phyloP scores from a whole-genome alignment of 164 flowering plant genomes.

The Liquidambar formosana region DNA sequence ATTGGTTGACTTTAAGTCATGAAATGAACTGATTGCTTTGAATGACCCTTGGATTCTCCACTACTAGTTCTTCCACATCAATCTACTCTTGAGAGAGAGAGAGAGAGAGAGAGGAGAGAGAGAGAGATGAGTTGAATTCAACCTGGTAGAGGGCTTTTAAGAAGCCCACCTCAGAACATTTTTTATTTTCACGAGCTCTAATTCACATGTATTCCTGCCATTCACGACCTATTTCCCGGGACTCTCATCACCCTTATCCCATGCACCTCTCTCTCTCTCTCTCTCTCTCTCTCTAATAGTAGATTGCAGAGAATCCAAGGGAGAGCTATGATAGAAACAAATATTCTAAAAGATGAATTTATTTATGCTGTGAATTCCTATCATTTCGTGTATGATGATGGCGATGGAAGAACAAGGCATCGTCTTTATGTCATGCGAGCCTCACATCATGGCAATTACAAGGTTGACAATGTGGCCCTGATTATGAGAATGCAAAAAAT shows the following conservation, averaged over 20 bases:
- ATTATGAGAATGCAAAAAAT: too few relatives aligned
- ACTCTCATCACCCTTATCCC: constrained; percentile 46
- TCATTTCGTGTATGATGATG: too few relatives aligned
- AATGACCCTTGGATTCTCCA: constrained; percentile 24
- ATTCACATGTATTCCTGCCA: constrained; percentile 53
- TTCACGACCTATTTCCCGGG: constrained; percentile 45
- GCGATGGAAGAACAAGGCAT: too few relatives aligned
- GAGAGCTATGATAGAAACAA: too few relatives aligned
- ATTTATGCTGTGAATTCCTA: too few relatives aligned
- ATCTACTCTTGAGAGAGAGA: not conserved
- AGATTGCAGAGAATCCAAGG: too few relatives aligned
- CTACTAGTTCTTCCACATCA: not conserved
- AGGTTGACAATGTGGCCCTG: too few relatives aligned
- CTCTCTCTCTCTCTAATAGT: constrained; percentile 18
- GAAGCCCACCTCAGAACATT: constrained; percentile 48
- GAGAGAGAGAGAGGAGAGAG: too few relatives aligned
- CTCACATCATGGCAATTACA: too few relatives aligned
- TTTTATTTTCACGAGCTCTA: constrained; percentile 49
- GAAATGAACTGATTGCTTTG: constrained; percentile 3
- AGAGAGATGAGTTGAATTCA: constrained; percentile 3
- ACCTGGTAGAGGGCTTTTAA: not conserved
- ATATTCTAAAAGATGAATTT: too few relatives aligned
- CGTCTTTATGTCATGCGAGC: too few relatives aligned
- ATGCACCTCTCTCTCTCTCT: constrained; percentile 24
- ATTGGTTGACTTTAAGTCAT: not conserved